A percentile compares a stretch with the other conserved stretches of the same genome.
phyloP scores from a whole-genome alignment of 2,329 filamentous ascomycete species.

The Trichoderma semiorbis region DNA sequence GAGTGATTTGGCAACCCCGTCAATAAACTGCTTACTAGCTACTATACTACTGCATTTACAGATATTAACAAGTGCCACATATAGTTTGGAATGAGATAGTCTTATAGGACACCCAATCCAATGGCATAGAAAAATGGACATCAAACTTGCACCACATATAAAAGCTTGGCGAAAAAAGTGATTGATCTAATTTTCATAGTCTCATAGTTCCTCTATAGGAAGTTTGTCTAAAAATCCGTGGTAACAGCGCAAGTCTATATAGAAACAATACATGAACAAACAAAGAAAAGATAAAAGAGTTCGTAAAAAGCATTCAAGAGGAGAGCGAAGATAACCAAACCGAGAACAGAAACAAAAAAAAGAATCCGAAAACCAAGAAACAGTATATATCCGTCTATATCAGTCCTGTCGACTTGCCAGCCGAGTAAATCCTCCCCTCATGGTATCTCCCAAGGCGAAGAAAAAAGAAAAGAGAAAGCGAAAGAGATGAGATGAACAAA shows the following conservation, averaged over 20 bases:
- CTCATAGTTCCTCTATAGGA: conserved; percentile 13
- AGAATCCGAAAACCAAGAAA: background rate
- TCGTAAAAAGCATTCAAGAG: background rate
- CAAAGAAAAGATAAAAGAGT: background rate
- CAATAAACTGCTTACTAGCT: background rate
- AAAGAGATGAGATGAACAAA: background rate
- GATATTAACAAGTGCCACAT: background rate
- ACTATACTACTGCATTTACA: background rate
- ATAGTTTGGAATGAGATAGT: background rate
- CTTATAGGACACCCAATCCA: background rate
- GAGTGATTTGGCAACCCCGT: background rate
- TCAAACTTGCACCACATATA: background rate
- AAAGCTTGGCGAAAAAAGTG: background rate
- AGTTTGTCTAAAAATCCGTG: background rate
- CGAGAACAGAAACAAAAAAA: background rate
- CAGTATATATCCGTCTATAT: background rate
- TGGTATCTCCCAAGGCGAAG: conserved; percentile 5
- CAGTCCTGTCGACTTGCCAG: background rate
- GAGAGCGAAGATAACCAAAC: background rate
- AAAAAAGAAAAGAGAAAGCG: background rate
- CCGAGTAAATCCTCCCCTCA: background rate
- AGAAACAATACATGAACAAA: background rate
- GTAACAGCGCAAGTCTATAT: background rate
- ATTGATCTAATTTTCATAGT: background rate
- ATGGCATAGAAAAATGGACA: background rate